These are phyloP conservation scores for Xylariaceae sp. DNA, from an alignment of 2,329 filamentous ascomycete species.

Conservation along the genomic window DNA sequence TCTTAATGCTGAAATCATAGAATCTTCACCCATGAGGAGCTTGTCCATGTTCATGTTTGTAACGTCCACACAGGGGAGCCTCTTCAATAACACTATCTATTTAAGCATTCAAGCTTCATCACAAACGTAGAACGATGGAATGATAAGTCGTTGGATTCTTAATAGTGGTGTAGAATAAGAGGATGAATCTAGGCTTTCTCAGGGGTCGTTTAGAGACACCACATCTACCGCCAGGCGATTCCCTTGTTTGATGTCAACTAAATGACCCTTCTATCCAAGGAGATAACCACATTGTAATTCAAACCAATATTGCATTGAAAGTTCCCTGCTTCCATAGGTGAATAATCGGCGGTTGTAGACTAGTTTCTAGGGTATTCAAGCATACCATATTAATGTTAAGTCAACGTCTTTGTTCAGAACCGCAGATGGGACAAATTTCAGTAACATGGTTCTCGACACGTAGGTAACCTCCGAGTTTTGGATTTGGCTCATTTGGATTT, in stretches of 20 bases:
- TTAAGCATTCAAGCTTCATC: neutral
- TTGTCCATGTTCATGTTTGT: neutral
- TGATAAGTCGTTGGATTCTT: neutral
- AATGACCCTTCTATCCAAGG: too few species aligned
- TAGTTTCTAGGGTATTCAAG: too few species aligned
- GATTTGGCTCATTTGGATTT: conserved; percentile 1
- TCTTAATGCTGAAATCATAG: neutral
- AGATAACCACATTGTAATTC: too few species aligned
- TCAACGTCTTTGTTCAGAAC: neutral
- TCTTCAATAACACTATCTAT: neutral
- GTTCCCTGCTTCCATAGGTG: too few species aligned
- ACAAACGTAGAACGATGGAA: neutral
- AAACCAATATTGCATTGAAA: too few species aligned
- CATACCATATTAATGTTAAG: neutral
- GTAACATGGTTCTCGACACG: neutral
- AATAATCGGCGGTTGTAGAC: too few species aligned
- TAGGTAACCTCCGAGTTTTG: neutral
- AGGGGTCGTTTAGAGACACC: neutral
- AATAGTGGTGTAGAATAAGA: too few species aligned
- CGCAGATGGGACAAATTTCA: conserved; percentile 9
- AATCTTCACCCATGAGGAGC: neutral
- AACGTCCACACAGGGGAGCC: neutral
- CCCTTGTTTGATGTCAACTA: too few species aligned
- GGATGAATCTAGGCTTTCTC: too few species aligned
- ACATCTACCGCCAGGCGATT: neutral